Conservation (phyloP, 345 rosid genomes). For the Gossypium herbaceum region DNA sequence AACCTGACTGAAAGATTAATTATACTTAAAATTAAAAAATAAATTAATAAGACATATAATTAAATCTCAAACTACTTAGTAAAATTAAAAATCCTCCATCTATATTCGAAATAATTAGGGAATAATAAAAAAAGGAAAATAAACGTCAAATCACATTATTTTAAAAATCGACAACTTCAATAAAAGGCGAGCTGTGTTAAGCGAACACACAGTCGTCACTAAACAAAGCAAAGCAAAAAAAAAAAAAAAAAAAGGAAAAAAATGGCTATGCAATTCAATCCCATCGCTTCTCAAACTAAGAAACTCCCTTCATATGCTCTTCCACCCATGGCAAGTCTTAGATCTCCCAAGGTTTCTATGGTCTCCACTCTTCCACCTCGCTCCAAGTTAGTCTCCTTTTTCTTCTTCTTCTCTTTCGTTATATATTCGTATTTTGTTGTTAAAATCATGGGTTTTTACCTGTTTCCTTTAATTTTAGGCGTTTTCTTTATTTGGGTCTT, state of each 20-base stretch:
- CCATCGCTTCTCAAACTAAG: conserved; percentile 47
- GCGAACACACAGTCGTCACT: not conserved
- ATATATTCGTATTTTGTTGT: not conserved
- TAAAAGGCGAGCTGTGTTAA: too few relatives aligned
- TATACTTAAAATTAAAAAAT: too few relatives aligned
- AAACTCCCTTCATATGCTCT: conserved; percentile 49
- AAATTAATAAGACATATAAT: not conserved
- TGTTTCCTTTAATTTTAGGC: conserved; percentile 12
- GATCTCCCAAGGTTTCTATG: conserved; percentile 76
- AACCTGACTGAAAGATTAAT: too few relatives aligned
- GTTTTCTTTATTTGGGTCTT: conserved; percentile 26
- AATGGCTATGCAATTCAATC: conserved; percentile 70
- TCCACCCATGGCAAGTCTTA: conserved; percentile 52
- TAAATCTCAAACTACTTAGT: too few relatives aligned
- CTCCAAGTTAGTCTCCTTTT: conserved; percentile 42
- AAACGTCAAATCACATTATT: not conserved
- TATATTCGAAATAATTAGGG: not conserved
- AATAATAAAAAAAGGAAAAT: not conserved
- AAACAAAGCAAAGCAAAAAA: not conserved
- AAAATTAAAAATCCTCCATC: too few relatives aligned
- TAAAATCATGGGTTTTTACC: not conserved
- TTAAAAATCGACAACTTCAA: not conserved
- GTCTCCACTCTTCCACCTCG: conserved; percentile 66
- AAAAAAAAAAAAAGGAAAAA: not conserved
- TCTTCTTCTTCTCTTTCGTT: not conserved